Percentiles rank a stretch among this genome's conserved stretches.
These are phyloP conservation scores for Prinsepia uniflora DNA, from an alignment of 306 rosid species.

Conservation along the genomic window DNA sequence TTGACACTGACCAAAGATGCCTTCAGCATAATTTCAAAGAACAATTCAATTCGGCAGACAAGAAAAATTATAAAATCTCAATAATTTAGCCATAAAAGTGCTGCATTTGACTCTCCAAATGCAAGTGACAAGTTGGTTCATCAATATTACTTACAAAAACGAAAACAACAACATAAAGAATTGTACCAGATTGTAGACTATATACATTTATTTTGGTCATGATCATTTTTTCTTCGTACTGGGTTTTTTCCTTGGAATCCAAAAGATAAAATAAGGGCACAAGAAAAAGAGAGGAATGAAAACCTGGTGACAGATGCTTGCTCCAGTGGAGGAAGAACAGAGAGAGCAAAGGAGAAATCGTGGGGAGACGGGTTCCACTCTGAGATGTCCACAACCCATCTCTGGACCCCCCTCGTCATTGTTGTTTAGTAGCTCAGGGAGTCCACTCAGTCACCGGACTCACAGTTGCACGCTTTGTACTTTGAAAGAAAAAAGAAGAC, in stretches of 20 bases:
- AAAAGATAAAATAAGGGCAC: background rate
- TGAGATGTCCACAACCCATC: constrained; percentile 76
- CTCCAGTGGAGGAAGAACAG: constrained; percentile 49
- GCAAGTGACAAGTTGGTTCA: background rate
- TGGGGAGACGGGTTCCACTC: constrained; percentile 65
- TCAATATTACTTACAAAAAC: background rate
- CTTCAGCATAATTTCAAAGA: no score
- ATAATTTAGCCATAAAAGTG: background rate
- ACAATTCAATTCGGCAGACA: no score
- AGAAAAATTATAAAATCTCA: no score
- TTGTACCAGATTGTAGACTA: background rate
- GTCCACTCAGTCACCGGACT: background rate
- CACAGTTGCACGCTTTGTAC: background rate
- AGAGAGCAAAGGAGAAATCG: constrained; percentile 50
- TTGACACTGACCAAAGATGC: no score
- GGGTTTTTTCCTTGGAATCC: constrained; percentile 2
- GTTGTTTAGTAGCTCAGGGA: background rate
- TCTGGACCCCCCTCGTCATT: constrained; percentile 62
- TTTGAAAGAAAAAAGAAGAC: background rate
- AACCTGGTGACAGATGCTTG: constrained; percentile 61
- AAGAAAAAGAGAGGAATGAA: background rate
- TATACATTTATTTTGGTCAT: background rate
- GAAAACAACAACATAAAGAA: background rate
- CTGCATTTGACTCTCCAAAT: background rate
- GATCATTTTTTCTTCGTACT: background rate